These are phyloP conservation scores for Ilex paraguariensis DNA, from an alignment of 305 asterid species.

Conservation along the genomic window DNA sequence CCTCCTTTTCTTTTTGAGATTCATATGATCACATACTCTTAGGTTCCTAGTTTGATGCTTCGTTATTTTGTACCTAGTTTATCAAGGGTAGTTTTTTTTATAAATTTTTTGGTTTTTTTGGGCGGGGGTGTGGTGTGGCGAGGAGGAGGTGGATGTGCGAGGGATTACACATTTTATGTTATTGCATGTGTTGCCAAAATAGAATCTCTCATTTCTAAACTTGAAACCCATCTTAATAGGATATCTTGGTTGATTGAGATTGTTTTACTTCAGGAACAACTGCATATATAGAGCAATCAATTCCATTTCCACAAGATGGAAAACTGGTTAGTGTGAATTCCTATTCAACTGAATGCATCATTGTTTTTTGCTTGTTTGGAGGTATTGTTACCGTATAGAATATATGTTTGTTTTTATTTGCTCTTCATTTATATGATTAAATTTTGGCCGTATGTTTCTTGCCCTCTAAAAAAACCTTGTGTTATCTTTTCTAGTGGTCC, in stretches of 20 bases:
- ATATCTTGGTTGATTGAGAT: constrained; percentile 9
- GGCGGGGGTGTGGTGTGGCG: too few relatives aligned
- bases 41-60: too few relatives aligned
- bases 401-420: too few relatives aligned
- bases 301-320: constrained; percentile 95
- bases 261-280: constrained; percentile 72
- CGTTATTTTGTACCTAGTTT: too few relatives aligned
- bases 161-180: too few relatives aligned
- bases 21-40: too few relatives aligned
- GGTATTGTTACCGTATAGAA: neutral
- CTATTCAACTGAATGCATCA: neutral
- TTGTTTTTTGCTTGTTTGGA: neutral
- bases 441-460: neutral
- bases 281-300: constrained; percentile 87
- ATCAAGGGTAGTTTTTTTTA: too few relatives aligned
- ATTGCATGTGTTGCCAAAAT: too few relatives aligned
- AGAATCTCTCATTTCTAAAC: too few relatives aligned
- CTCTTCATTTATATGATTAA: neutral
- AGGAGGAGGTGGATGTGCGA: too few relatives aligned
- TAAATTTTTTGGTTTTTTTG: too few relatives aligned
- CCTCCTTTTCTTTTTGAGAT: too few relatives aligned
- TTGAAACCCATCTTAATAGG: neutral
- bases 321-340: constrained; percentile 75
- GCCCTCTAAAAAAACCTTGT: neutral
- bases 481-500: neutral